These are phyloP conservation scores for Vachellia pachyceras DNA, from an alignment of 306 rosid genomes.

Conservation along the genomic window DNA sequence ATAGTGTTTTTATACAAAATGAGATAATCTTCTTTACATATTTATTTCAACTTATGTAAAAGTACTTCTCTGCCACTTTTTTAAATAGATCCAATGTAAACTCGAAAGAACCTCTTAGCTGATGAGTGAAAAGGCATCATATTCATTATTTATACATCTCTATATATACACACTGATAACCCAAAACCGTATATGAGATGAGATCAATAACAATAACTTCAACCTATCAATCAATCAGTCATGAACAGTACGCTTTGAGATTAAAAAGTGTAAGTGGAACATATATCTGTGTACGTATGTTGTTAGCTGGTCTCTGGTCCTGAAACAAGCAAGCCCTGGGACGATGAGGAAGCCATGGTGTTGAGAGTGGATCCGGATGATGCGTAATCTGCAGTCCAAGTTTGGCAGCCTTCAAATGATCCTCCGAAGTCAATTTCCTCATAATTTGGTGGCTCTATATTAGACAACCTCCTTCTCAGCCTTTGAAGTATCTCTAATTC, in stretches of 20 bases:
- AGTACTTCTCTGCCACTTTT: no score
- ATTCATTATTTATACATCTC: no score
- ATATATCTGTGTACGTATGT: no score
- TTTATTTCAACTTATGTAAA: no score
- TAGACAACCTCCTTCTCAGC: neutral
- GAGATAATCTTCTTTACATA: no score
- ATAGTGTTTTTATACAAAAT: no score
- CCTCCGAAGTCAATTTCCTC: conserved; percentile 24
- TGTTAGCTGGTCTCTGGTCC: no score
- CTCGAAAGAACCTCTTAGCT: neutral
- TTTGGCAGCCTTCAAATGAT: neutral
- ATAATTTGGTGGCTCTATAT: neutral
- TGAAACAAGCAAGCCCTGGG: neutral
- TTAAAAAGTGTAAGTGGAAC: no score
- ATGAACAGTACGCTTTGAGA: no score
- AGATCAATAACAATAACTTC: neutral
- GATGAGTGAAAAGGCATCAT: no score
- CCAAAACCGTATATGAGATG: neutral
- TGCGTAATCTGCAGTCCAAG: neutral
- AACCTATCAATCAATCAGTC: neutral
- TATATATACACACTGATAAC: neutral
- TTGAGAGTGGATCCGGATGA: neutral
- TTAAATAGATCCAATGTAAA: no score
- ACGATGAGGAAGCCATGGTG: neutral
- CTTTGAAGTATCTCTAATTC: conserved; percentile 46